Conservation (phyloP, 306 rosid species). For the Gillenia trifoliata region DNA sequence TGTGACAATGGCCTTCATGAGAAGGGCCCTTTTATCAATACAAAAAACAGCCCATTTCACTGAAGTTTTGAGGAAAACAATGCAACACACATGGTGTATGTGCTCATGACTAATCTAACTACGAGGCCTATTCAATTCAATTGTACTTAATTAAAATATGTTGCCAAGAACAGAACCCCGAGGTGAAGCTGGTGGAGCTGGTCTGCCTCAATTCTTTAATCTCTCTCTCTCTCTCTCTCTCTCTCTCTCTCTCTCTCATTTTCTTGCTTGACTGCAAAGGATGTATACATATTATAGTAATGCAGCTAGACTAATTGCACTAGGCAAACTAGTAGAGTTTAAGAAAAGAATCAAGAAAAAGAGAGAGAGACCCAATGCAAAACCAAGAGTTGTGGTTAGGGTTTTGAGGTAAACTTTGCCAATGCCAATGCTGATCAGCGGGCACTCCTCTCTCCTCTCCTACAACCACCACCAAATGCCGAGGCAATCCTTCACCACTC, state of each 20-base stretch:
- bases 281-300: slow-evolving; percentile 19
- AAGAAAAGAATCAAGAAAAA: slow-evolving; percentile 26
- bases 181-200: slow-evolving; percentile 52
- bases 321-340: slow-evolving; percentile 22
- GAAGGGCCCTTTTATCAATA: slow-evolving; percentile 52
- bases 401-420: slow-evolving; percentile 61
- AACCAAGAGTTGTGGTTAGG: slow-evolving; percentile 44
- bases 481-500: slow-evolving; percentile 34
- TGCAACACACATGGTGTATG: slow-evolving; percentile 57
- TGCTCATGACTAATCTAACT: slow-evolving; percentile 35
- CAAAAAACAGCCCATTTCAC: slow-evolving; percentile 29
- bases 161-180: slow-evolving; percentile 51
- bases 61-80: slow-evolving; percentile 55
- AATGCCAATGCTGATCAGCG: slow-evolving; percentile 66
- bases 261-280: slow-evolving; percentile 53
- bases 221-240: neutral
- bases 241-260: slow-evolving; percentile 10
- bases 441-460: slow-evolving; percentile 32
- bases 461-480: slow-evolving; percentile 55
- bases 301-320: slow-evolving; percentile 18
- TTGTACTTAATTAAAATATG: slow-evolving; percentile 19
- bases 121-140: slow-evolving; percentile 32
- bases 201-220: slow-evolving; percentile 19
- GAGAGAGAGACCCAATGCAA: slow-evolving; percentile 51
- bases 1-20: slow-evolving; percentile 33